phyloP scores from a whole-genome alignment of 2,329 filamentous ascomycete genomes.

The Ophidiomyces ophidiicola region DNA sequence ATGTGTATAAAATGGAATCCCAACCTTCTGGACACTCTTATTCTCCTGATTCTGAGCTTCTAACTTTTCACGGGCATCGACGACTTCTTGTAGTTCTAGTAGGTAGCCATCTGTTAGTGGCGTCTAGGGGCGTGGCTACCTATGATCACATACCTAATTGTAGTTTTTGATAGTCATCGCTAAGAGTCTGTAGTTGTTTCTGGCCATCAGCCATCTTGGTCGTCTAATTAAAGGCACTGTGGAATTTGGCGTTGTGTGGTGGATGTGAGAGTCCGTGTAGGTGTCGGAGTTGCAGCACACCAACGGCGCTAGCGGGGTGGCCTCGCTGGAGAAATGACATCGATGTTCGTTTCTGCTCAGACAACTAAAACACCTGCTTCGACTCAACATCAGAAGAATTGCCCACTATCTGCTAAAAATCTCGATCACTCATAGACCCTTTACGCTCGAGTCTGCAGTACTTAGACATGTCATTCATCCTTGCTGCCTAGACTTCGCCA shows the following conservation, averaged over 20 bases:
- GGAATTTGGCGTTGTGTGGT: not conserved
- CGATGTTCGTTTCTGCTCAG: not conserved
- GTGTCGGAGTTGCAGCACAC: conserved; percentile 3
- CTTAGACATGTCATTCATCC: too few species aligned
- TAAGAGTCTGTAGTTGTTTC: conserved; percentile 65
- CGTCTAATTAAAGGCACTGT: conserved; percentile 10
- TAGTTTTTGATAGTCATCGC: conserved; percentile 75
- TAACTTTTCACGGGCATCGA: conserved; percentile 76
- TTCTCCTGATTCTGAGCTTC: conserved; percentile 92
- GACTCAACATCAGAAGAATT: not conserved
- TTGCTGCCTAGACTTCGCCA: too few species aligned
- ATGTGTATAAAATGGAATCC: conserved; percentile 8
- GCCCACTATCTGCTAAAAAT: too few species aligned
- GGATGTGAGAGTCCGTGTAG: not conserved
- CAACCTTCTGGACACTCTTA: conserved; percentile 66
- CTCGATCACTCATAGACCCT: too few species aligned
- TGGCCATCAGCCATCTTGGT: conserved; percentile 70
- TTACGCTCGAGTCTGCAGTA: too few species aligned
- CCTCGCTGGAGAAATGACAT: conserved; percentile 1
- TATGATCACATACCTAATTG: conserved; percentile 54
- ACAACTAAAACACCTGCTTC: conserved; percentile 6
- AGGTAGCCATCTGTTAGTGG: not conserved
- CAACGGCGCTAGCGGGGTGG: conserved; percentile 14
- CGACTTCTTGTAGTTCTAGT: conserved; percentile 63
- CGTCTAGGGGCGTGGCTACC: not conserved